Percentiles rank a stretch among this genome's conserved stretches.
Evolutionary conservation across 306 rosid species (phyloP).

Genomic region (cucumber (Cucumis sativus)): DNA sequence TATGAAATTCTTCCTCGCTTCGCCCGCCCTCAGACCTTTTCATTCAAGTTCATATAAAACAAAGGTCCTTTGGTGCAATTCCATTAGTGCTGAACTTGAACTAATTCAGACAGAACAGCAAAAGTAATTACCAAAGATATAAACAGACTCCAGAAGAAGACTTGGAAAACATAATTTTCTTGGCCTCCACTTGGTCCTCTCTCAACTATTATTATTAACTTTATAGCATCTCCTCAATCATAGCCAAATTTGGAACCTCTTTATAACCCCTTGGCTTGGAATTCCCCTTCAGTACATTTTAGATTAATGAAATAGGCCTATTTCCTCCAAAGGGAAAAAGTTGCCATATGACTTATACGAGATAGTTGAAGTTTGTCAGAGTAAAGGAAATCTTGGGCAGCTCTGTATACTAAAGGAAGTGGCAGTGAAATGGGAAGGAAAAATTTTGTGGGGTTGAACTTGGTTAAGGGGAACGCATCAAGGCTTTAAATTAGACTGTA

Average conservation of each 20-base stretch:
- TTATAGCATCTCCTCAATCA: not conserved
- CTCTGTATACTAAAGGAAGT: not conserved
- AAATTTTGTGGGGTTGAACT: not conserved
- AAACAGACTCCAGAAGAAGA: not conserved
- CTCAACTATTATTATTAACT: not conserved
- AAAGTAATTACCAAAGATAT: not conserved
- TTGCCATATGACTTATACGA: not conserved
- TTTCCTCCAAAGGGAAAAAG: not conserved
- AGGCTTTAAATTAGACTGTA: not conserved
- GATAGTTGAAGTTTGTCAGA: not conserved
- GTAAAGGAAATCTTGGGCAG: not conserved
- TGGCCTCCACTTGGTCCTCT: not conserved
- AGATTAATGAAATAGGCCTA: not conserved
- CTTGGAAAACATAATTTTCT: not conserved
- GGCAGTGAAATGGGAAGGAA: not conserved
- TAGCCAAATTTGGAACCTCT: not conserved
- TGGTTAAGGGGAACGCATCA: not conserved
- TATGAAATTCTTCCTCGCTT: not conserved
- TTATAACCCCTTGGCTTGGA: not conserved
- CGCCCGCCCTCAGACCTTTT: not conserved
- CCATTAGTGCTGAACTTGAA: not conserved
- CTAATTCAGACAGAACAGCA: not conserved
- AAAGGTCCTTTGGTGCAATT: not conserved
- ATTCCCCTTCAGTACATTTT: not conserved
- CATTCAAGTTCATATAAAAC: not conserved